Percentiles rank a stretch among this genome's conserved stretches.
Evolutionary conservation across 2,329 filamentous ascomycete species (phyloP).

Genomic region (Ampelomyces quisqualis): DNA sequence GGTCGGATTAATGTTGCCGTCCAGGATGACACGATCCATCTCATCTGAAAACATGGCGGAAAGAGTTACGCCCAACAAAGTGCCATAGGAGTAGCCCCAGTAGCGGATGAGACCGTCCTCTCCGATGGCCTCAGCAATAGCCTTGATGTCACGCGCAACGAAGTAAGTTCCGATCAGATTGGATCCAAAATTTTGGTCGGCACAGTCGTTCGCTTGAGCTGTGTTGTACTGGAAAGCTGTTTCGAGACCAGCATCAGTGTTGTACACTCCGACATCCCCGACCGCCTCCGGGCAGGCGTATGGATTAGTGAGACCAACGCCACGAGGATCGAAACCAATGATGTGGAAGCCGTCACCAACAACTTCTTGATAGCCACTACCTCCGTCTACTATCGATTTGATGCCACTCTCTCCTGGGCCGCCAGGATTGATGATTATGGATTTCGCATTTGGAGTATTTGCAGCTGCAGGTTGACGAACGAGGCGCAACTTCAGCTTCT

Average conservation of each 20-base stretch:
- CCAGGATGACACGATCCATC: constrained; percentile 32
- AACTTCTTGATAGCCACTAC: not conserved
- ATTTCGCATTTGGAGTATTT: not conserved
- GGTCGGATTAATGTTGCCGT: constrained; percentile 45
- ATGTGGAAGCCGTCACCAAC: constrained; percentile 2
- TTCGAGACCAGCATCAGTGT: constrained; percentile 1
- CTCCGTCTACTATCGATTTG: not conserved
- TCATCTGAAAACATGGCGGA: constrained; percentile 27
- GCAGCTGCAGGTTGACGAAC: constrained; percentile 2
- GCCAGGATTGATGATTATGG: constrained; percentile 2
- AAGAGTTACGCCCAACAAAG: constrained; percentile 35
- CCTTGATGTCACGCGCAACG: constrained; percentile 49
- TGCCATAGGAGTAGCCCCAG: constrained; percentile 47
- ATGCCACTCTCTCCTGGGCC: constrained; percentile 1
- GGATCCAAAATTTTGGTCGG: not conserved
- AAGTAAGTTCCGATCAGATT: constrained; percentile 47
- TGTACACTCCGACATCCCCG: not conserved
- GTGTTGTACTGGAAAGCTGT: not conserved
- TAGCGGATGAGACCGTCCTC: constrained; percentile 48
- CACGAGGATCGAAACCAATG: constrained; percentile 7
- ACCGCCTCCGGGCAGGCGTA: not conserved
- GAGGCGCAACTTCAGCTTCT: constrained; percentile 4
- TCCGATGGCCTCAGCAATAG: constrained; percentile 48
- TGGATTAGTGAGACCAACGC: constrained; percentile 1
- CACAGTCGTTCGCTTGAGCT: not conserved